These are phyloP conservation scores for Beauveria varroae DNA, from an alignment of 2,329 filamentous ascomycete genomes.

Conservation along the genomic window DNA sequence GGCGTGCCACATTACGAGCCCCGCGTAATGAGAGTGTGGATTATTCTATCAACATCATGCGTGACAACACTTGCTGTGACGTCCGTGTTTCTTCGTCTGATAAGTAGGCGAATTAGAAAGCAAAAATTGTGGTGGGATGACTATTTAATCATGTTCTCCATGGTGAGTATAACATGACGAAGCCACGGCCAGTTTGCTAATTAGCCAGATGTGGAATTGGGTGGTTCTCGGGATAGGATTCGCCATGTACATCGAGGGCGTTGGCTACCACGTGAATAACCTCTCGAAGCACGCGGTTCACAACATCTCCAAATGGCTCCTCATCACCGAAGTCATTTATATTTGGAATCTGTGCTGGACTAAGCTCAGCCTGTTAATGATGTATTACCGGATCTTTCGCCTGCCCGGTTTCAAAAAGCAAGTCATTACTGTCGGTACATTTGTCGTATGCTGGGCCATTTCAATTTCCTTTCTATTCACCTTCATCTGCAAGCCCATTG, in stretches of 20 bases:
- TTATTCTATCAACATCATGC: slow-evolving; percentile 6
- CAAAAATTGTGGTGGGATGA: slow-evolving; percentile 44
- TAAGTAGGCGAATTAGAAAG: slow-evolving; percentile 33
- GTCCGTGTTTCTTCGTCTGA: slow-evolving; percentile 31
- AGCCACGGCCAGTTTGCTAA: not conserved
- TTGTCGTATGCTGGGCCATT: slow-evolving; percentile 40
- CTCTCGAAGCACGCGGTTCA: slow-evolving; percentile 30
- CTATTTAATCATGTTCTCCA: slow-evolving; percentile 40
- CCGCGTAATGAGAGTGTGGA: slow-evolving; percentile 5
- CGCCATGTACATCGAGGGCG: slow-evolving; percentile 37
- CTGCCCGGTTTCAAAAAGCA: slow-evolving; percentile 34
- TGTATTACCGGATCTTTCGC: slow-evolving; percentile 47
- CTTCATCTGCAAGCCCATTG: slow-evolving; percentile 44
- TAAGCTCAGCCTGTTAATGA: slow-evolving; percentile 42
- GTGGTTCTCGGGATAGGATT: slow-evolving; percentile 40
- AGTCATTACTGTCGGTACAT: slow-evolving; percentile 31
- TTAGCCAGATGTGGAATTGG: slow-evolving; percentile 31
- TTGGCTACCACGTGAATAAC: slow-evolving; percentile 38
- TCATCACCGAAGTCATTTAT: slow-evolving; percentile 41
- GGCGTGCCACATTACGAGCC: slow-evolving; percentile 9
- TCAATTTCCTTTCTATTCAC: slow-evolving; percentile 41
- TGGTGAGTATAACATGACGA: slow-evolving; percentile 24
- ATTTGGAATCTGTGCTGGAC: slow-evolving; percentile 40
- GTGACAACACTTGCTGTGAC: slow-evolving; percentile 34
- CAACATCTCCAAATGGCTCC: slow-evolving; percentile 37